Evolutionary conservation across 768 basidiomycete species (phyloP).

Genomic region (Favolaschia claudopus): DNA sequence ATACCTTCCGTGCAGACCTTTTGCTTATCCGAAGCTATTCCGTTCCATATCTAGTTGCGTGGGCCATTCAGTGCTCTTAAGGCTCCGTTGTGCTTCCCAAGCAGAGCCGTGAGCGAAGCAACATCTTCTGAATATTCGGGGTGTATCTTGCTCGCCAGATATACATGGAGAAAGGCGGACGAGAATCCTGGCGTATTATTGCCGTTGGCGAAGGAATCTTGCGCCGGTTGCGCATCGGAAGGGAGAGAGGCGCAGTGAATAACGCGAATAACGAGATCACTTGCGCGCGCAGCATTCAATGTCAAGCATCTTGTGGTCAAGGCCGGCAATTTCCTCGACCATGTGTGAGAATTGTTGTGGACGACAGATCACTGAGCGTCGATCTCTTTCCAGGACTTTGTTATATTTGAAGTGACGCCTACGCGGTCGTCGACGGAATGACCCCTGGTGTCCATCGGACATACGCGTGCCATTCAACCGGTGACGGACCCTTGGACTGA

Average conservation of each 20-base stretch:
- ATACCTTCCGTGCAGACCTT: slow-evolving; percentile 60
- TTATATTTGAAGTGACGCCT: slow-evolving; percentile 57
- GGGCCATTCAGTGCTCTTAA: slow-evolving; percentile 52
- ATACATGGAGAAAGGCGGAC: slow-evolving; percentile 46
- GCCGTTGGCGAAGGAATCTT: slow-evolving; percentile 55
- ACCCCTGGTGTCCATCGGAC: slow-evolving; percentile 50
- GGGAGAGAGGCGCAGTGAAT: slow-evolving; percentile 56
- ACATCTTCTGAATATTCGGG: slow-evolving; percentile 41
- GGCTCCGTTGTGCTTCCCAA: slow-evolving; percentile 3
- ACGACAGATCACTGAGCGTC: background rate
- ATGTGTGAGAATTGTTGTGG: background rate
- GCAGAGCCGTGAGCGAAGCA: slow-evolving; percentile 20
- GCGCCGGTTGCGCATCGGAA: slow-evolving; percentile 54
- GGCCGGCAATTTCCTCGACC: slow-evolving; percentile 33
- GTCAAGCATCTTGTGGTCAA: slow-evolving; percentile 54
- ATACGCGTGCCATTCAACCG: slow-evolving; percentile 59
- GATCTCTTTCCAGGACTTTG: slow-evolving; percentile 53
- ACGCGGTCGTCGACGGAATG: slow-evolving; percentile 51
- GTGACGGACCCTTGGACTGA: slow-evolving; percentile 62
- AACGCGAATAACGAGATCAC: slow-evolving; percentile 46
- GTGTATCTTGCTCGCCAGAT: slow-evolving; percentile 60
- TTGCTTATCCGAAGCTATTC: slow-evolving; percentile 57
- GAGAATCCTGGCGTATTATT: slow-evolving; percentile 43
- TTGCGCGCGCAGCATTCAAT: slow-evolving; percentile 54
- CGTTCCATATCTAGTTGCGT: slow-evolving; percentile 64